These are phyloP conservation scores for Fusarium sp. DNA, from an alignment of 2,329 filamentous ascomycete species.

Conservation along the genomic window DNA sequence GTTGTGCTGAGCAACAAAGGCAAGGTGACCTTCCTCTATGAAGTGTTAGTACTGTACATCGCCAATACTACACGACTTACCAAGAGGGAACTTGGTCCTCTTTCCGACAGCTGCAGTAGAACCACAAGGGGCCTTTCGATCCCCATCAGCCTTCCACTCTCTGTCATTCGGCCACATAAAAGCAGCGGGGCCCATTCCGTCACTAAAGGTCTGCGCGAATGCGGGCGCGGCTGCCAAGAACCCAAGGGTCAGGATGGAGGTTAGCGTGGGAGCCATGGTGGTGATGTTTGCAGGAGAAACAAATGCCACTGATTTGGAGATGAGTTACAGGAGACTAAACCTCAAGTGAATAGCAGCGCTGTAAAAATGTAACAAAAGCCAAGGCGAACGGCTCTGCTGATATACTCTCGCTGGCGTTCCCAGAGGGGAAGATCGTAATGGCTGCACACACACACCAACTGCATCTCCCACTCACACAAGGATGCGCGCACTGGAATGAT, in stretches of 20 bases:
- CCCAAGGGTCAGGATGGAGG: constrained; percentile 1
- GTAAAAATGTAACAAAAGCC: not conserved
- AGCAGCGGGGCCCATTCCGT: constrained; percentile 16
- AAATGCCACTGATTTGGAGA: not conserved
- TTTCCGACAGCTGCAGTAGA: constrained; percentile 3
- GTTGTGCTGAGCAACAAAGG: not conserved
- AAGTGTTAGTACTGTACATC: not conserved
- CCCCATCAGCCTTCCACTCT: constrained; percentile 10
- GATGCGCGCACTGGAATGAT: not conserved
- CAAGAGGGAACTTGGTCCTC: constrained; percentile 11
- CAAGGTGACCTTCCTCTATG: not conserved
- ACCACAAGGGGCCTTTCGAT: constrained; percentile 11
- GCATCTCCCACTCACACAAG: not conserved
- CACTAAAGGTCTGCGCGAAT: constrained; percentile 4
- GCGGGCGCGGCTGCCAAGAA: constrained; percentile 3
- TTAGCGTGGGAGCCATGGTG: not conserved
- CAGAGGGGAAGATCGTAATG: constrained; percentile 1
- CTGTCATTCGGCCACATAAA: constrained; percentile 19
- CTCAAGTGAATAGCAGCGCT: not conserved
- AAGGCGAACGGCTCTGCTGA: not conserved
- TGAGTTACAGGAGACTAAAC: not conserved
- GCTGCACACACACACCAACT: not conserved
- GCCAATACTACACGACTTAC: not conserved
- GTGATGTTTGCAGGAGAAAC: not conserved
- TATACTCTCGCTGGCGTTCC: not conserved